phyloP scores from a whole-genome alignment of 1,284 basidiomycete species.

The Rhizoctonia solani region DNA sequence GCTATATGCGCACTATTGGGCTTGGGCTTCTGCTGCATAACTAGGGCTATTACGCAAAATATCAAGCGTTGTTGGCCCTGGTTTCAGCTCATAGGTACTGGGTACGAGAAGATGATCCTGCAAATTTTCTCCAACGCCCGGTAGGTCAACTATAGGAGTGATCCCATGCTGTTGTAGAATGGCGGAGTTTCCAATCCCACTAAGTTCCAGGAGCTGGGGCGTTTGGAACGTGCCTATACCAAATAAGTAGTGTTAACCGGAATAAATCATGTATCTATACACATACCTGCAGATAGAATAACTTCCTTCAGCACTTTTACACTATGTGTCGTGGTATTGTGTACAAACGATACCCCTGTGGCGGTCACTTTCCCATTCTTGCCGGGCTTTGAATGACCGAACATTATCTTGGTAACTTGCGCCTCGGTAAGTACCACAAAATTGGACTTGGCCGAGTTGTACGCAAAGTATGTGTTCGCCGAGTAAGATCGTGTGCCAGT shows the following conservation, averaged over 20 bases:
- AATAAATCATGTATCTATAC: neutral
- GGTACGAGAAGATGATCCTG: conserved; percentile 45
- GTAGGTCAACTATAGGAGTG: conserved; percentile 47
- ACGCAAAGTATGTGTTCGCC: conserved; percentile 42
- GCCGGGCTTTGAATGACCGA: conserved; percentile 34
- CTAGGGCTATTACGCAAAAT: conserved; percentile 33
- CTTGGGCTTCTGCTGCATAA: conserved; percentile 30
- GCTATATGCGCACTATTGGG: conserved; percentile 29
- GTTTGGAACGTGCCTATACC: conserved; percentile 46
- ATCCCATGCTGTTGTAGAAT: conserved; percentile 49
- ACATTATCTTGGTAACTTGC: conserved; percentile 42
- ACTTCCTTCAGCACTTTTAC: conserved; percentile 45
- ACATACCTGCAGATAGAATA: conserved; percentile 49
- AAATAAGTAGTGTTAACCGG: neutral
- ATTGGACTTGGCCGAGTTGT: conserved; percentile 40
- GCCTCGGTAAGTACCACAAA: conserved; percentile 42
- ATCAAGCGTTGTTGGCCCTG: conserved; percentile 34
- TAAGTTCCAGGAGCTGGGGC: conserved; percentile 57
- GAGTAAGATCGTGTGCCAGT: conserved; percentile 44
- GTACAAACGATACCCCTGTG: conserved; percentile 42
- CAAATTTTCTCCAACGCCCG: conserved; percentile 52
- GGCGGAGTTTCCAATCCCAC: conserved; percentile 47
- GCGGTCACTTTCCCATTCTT: conserved; percentile 37
- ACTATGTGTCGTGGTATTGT: conserved; percentile 40
- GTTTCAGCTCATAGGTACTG: conserved; percentile 34